phyloP scores from a whole-genome alignment of 441 rosid species.

The Metrosideros polymorpha region DNA sequence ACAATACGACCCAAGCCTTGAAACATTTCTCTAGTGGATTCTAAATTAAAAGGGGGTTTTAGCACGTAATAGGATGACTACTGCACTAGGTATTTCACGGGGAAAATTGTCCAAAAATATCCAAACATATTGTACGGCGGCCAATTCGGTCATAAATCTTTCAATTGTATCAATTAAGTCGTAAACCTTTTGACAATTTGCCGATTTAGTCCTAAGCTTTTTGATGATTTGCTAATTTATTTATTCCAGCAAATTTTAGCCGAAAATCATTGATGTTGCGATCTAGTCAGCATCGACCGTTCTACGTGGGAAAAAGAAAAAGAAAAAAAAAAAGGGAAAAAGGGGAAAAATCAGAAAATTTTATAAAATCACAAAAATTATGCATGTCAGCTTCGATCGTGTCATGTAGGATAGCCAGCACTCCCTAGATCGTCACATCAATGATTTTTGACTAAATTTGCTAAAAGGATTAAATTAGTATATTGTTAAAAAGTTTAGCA shows the following conservation, averaged over 20 bases:
- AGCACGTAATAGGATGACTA: not conserved
- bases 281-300: fast-evolving
- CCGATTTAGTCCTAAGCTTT: not conserved
- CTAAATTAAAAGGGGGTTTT: not conserved
- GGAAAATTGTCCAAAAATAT: not conserved
- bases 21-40: not conserved
- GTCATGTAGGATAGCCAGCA: fast-evolving
- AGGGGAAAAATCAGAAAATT: too few relatives aligned
- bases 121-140: fast-evolving
- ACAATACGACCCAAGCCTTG: not conserved
- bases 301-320: not conserved
- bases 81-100: not conserved
- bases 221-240: too few relatives aligned
- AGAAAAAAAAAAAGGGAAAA: not conserved
- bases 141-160: not conserved
- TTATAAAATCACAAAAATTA: fast-evolving
- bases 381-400: fast-evolving
- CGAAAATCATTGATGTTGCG: fast-evolving
- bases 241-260: too few relatives aligned
- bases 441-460: not conserved
- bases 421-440: fast-evolving
- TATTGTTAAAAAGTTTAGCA: too few relatives aligned
- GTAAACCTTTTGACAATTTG: not conserved
- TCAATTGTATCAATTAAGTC: not conserved
- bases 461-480: fast-evolving